Evolutionary conservation across 495 filamentous ascomycete genomes (phyloP), one percentile per base, ranked within the genome.

Genomic region (Amphirosellinia nigrospora): DNA sequence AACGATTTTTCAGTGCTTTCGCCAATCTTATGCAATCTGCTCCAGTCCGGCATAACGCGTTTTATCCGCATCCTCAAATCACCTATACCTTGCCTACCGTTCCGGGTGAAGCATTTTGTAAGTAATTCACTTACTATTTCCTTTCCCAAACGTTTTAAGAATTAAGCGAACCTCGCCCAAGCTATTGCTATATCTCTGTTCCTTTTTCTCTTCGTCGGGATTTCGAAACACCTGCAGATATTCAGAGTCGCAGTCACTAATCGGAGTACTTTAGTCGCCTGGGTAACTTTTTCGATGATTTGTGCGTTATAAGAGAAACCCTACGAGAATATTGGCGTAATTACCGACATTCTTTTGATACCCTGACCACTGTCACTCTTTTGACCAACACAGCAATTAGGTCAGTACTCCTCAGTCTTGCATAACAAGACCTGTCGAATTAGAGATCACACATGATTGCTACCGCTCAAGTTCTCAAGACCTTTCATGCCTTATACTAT

Each of bases 251-350:
- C 0, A 36, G 10, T 23, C 15, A 5, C 56, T 60, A 11, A 60
- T n/a, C n/a, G 2, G n/a, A 6, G 19, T 6, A 13, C n/a, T 41
- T 2, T 41, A 60, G 56, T 55, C n/a, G 64, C 64, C 26, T 67
- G 64, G 64, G 38, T 45, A 2, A 23, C 16, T 67, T 67, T 28
- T 67, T 67, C 21, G 36, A 67, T 52, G 64, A 67, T 16, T 13
- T 67, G 39, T 32, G 34, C 30, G 15, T 8, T 32, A 34, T 67
- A 43, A 39, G 52, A 45, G 1, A 16, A n/a, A 46, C 23, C 28
- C 23, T 67, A 19, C n/a, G 11, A 15, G 0, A 0, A 0, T 23
- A 0, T 26, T 67, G 64, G 64, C 15, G 16, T 4, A 5, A n/a
- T 6, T 56, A 58, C n/a, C 3, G 3, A 4, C 46, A 67, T 5